These are phyloP conservation scores for Aureobasidium sp. DNA, from an alignment of 2,329 filamentous ascomycete genomes.

Conservation along the genomic window DNA sequence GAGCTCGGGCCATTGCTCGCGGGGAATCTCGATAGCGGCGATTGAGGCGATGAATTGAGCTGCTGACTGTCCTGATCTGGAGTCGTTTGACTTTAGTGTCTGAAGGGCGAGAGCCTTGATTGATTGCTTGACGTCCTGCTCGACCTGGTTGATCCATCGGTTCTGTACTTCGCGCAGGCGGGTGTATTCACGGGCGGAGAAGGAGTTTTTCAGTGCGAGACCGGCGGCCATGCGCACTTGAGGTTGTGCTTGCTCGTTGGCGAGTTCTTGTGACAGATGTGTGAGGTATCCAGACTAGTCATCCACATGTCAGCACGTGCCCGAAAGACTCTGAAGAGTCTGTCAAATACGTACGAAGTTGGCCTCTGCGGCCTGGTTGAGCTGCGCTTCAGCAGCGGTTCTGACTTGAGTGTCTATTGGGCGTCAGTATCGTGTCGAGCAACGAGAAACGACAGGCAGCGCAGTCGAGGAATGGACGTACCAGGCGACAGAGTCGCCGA, in stretches of 20 bases:
- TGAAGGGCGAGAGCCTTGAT: slow-evolving; percentile 88
- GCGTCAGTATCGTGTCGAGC: not conserved
- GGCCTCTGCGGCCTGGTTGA: slow-evolving; percentile 81
- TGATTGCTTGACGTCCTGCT: slow-evolving; percentile 69
- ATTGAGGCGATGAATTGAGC: slow-evolving; percentile 95
- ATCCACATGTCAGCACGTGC: slow-evolving; percentile 20
- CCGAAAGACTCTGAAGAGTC: slow-evolving; percentile 23
- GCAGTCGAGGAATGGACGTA: slow-evolving; percentile 43
- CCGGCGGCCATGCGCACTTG: slow-evolving; percentile 89
- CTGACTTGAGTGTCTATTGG: slow-evolving; percentile 76
- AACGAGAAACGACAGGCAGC: not conserved
- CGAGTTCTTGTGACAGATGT: slow-evolving; percentile 86
- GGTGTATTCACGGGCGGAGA: slow-evolving; percentile 82
- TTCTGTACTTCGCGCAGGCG: slow-evolving; percentile 83
- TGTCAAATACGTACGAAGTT: slow-evolving; percentile 69
- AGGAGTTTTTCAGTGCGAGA: slow-evolving; percentile 96
- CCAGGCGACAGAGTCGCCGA: slow-evolving; percentile 92
- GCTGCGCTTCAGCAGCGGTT: slow-evolving; percentile 87
- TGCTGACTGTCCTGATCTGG: slow-evolving; percentile 76
- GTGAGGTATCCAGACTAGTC: slow-evolving; percentile 79
- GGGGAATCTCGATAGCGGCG: slow-evolving; percentile 87
- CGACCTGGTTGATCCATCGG: slow-evolving; percentile 83
- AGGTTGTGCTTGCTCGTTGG: slow-evolving; percentile 75
- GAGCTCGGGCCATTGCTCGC: slow-evolving; percentile 86
- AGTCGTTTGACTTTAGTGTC: slow-evolving; percentile 70